phyloP scores from a whole-genome alignment of 805 yeast species.

The Lipomyces chichibuensis region DNA sequence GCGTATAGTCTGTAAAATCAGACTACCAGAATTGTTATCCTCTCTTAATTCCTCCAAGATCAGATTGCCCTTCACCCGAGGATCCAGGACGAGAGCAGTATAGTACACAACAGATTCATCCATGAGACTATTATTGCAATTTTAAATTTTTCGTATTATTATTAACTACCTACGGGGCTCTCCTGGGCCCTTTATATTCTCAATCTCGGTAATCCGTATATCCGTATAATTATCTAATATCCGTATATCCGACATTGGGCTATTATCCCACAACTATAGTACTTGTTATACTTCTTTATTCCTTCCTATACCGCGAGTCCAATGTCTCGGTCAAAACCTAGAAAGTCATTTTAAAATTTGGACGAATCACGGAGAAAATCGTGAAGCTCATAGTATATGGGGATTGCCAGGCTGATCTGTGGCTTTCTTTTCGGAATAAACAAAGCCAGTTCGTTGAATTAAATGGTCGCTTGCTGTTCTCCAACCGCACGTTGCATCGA shows the following conservation, averaged over 20 bases:
- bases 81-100: slow-evolving; percentile 9
- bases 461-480: too few species aligned
- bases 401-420: background rate
- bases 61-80: slow-evolving; percentile 5
- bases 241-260: too few species aligned
- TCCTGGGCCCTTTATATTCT: too few species aligned
- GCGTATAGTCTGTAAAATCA: background rate
- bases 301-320: background rate
- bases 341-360: background rate
- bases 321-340: background rate
- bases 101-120: background rate
- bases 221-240: too few species aligned
- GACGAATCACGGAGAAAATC: slow-evolving; percentile 3
- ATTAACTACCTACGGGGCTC: too few species aligned
- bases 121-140: slow-evolving; percentile 1
- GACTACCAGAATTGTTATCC: background rate
- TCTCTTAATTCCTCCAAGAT: slow-evolving; percentile 6
- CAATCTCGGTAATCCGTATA: too few species aligned
- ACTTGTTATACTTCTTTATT: slow-evolving; percentile 1
- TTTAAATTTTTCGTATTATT: too few species aligned
- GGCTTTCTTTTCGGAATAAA: background rate
- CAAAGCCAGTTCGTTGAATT: background rate
- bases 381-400: background rate
- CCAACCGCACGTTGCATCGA: too few species aligned
- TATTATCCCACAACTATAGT: too few species aligned